Conservation (phyloP, 768 basidiomycete species). For the Ephemerocybe angulata region DNA sequence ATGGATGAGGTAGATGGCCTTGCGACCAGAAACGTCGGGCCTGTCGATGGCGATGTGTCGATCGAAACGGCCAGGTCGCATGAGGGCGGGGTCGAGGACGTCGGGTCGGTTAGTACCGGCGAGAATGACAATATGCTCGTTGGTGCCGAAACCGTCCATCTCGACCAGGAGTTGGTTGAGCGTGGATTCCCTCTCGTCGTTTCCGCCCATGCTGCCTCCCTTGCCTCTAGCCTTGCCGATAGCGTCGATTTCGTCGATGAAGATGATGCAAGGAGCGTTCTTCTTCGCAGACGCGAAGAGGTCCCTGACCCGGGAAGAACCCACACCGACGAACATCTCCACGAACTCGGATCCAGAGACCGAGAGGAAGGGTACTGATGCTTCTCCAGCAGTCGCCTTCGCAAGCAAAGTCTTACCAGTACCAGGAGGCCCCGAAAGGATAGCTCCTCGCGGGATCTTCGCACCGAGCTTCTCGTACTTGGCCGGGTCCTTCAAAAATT, state of each 20-base stretch:
- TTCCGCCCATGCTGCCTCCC: slow-evolving; percentile 74
- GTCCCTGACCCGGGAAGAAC: slow-evolving; percentile 94
- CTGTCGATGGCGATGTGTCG: slow-evolving; percentile 93
- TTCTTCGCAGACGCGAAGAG: slow-evolving; percentile 97
- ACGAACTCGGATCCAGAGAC: slow-evolving; percentile 99
- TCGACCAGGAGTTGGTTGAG: slow-evolving; percentile 97
- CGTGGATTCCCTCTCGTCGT: slow-evolving; percentile 97
- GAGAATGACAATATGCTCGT: slow-evolving; percentile 93
- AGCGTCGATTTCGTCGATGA: slow-evolving; percentile 98
- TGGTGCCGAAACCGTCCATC: slow-evolving; percentile 99
- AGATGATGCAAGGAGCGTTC: slow-evolving; percentile 97
- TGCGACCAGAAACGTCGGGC: slow-evolving; percentile 90
- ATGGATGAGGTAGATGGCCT: slow-evolving; percentile 93
- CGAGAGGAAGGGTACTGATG: slow-evolving; percentile 95
- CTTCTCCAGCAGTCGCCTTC: slow-evolving; percentile 98
- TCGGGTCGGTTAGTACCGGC: slow-evolving; percentile 97
- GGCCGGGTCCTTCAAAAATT: slow-evolving; percentile 93
- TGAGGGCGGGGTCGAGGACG: slow-evolving; percentile 90
- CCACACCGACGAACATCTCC: slow-evolving; percentile 99
- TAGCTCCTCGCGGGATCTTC: slow-evolving; percentile 94
- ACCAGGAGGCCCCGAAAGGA: slow-evolving; percentile 93
- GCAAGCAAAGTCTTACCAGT: slow-evolving; percentile 98
- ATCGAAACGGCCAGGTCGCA: slow-evolving; percentile 98
- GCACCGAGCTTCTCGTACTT: slow-evolving; percentile 96
- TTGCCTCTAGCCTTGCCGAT: slow-evolving; percentile 92